Base-by-base conservation (phyloP, 2,329 filamentous ascomycete genomes). In the Rutstroemia sp. region DNA sequence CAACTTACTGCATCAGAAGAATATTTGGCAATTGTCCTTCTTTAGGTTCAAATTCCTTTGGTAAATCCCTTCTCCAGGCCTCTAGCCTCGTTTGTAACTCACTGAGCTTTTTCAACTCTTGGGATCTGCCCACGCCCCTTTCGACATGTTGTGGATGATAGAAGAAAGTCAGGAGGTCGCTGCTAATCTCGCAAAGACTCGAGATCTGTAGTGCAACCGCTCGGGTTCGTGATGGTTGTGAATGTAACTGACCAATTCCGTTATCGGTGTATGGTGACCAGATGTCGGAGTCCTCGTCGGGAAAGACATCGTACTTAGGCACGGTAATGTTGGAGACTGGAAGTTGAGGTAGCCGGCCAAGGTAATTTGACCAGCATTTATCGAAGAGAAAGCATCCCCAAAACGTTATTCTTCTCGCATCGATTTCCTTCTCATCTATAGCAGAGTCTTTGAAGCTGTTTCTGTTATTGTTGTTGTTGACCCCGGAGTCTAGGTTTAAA, bases 301-400 rank as follows among this genome's bases (percentile, higher is more conserved):
- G 91, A 63, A 96, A 94, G 10, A 96, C 89, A 58, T 96, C 92
- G 62, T 90, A 88, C 69, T 92, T 95, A 25, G 89, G 87, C 1
- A 91, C 89, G 36, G 87, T 95, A 65, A 90, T 88, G 7, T 88
- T 88, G 30, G 84, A 83, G 44, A 83, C 85, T 0, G 89, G 86
- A 10, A 97, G 76, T 70, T 96, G 92, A 10, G 94, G 92, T 60
- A 96, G 78, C 45, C 94, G 86, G 48, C 94, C 92, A 25, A 97
- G 81, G 65, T 97, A 97, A 70, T 96, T 97, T 50, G 92, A 96
- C 92, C 92, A 97, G 71, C 90, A 95, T 78, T 96, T 97, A 75
- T 99, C 94, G 70, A 97, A 95, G n/a, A 96, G 74, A 71, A 94
- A 97, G 70, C 92, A 96, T 6, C 94, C 94, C 94, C 94, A 97